Conservation (phyloP, 306 rosid species). For the Malus sieversii region DNA sequence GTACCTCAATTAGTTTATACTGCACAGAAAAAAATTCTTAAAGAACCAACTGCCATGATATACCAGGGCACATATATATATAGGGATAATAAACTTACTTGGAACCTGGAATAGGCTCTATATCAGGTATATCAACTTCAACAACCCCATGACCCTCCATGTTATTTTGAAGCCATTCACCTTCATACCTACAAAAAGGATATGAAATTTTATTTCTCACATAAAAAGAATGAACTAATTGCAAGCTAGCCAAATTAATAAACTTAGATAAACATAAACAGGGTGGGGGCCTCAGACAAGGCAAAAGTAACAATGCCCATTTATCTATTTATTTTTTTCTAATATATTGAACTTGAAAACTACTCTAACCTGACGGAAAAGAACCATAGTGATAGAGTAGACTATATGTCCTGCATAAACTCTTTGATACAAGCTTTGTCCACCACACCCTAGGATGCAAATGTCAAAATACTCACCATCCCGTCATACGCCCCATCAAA, state of each 20-base stretch:
- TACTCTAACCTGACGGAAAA: neutral
- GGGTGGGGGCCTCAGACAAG: too few species aligned
- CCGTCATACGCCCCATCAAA: too few species aligned
- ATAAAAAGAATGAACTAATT: neutral
- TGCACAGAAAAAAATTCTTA: neutral
- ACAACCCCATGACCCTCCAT: conserved; percentile 91
- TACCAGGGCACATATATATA: neutral
- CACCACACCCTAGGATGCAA: neutral
- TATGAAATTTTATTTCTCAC: neutral
- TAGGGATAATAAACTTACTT: conserved; percentile 42
- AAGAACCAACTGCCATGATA: conserved; percentile 5
- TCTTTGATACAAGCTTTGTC: neutral
- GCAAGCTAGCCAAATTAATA: neutral
- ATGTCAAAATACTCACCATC: neutral
- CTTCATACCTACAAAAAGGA: conserved; percentile 69
- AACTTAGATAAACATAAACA: neutral
- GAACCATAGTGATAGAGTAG: neutral
- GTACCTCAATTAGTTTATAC: conserved; percentile 19
- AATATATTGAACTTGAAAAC: neutral
- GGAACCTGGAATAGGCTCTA: conserved; percentile 91
- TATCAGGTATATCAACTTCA: conserved; percentile 87
- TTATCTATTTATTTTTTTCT: too few species aligned
- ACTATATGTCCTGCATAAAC: neutral
- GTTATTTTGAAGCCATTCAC: conserved; percentile 89
- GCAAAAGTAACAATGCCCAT: too few species aligned